Percentiles rank a stretch among this genome's conserved stretches.
Conservation (phyloP, 179 eudicot species). For the Pouteria campechiana region DNA sequence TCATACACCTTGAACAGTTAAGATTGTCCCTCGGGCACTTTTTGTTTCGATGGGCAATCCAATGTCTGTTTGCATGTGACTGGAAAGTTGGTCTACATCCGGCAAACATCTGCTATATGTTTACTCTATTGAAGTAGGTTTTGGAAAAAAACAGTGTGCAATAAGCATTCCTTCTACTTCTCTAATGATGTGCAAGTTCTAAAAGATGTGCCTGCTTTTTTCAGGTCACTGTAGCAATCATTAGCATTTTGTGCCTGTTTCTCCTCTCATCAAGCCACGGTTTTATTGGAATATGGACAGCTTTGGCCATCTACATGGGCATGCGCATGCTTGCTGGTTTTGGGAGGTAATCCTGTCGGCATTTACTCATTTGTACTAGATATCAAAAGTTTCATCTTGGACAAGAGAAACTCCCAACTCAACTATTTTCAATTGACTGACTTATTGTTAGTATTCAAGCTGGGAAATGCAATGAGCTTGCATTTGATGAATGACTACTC, state of each 20-base stretch:
- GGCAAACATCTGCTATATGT: no score
- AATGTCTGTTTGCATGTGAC: no score
- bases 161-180: no score
- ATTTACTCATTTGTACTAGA: neutral
- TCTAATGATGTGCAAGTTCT: no score
- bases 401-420: neutral
- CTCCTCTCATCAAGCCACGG: conserved; percentile 39
- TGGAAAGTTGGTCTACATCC: no score
- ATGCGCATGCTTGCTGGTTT: conserved; percentile 65
- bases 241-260: conserved; percentile 44
- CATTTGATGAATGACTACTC: no score
- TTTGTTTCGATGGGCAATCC: no score
- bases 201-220: no score
- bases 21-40: no score
- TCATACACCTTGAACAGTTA: no score
- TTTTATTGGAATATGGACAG: conserved; percentile 68
- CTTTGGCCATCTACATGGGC: conserved; percentile 65
- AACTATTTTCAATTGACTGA: neutral
- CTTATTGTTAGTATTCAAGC: neutral
- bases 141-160: no score
- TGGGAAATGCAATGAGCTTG: neutral
- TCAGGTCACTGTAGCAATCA: conserved; percentile 57
- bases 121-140: no score
- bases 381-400: neutral
- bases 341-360: conserved; percentile 44